phyloP scores from a whole-genome alignment of 768 basidiomycete genomes.

The Boletales sp. region DNA sequence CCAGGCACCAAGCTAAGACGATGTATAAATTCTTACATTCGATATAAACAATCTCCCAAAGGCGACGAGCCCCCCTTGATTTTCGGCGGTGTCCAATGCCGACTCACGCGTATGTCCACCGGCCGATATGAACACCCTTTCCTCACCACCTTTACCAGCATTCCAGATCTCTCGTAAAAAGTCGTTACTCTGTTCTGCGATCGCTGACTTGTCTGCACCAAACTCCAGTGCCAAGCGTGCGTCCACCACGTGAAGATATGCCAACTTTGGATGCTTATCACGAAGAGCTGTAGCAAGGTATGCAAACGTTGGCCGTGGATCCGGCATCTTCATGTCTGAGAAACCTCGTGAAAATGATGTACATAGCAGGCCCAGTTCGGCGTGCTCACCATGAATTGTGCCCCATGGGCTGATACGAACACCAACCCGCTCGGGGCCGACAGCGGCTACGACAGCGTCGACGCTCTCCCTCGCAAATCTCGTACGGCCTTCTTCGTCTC shows the following conservation, averaged over 20 bases:
- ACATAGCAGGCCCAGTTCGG: not conserved
- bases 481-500: slow-evolving; percentile 54
- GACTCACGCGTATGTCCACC: slow-evolving; percentile 43
- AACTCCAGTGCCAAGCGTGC: slow-evolving; percentile 26
- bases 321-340: slow-evolving; percentile 48
- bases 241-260: slow-evolving; percentile 53
- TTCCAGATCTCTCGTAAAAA: slow-evolving; percentile 46
- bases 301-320: slow-evolving; percentile 53
- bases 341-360: not conserved
- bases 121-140: slow-evolving; percentile 36
- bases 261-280: slow-evolving; percentile 32
- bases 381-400: slow-evolving; percentile 32
- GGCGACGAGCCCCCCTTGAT: slow-evolving; percentile 18
- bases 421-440: slow-evolving; percentile 51
- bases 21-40: slow-evolving; percentile 43
- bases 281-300: slow-evolving; percentile 43
- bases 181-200: slow-evolving; percentile 34
- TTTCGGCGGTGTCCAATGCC: slow-evolving; percentile 37
- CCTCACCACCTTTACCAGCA: slow-evolving; percentile 20
- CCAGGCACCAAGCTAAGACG: not conserved
- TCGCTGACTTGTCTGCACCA: not conserved
- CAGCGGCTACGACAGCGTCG: slow-evolving; percentile 44
- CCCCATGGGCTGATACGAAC: slow-evolving; percentile 61
- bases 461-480: slow-evolving; percentile 50
- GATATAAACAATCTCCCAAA: slow-evolving; percentile 37